These are phyloP conservation scores for Zygoascus meyerae DNA, from an alignment of 1,139 yeast genomes.

Conservation along the genomic window DNA sequence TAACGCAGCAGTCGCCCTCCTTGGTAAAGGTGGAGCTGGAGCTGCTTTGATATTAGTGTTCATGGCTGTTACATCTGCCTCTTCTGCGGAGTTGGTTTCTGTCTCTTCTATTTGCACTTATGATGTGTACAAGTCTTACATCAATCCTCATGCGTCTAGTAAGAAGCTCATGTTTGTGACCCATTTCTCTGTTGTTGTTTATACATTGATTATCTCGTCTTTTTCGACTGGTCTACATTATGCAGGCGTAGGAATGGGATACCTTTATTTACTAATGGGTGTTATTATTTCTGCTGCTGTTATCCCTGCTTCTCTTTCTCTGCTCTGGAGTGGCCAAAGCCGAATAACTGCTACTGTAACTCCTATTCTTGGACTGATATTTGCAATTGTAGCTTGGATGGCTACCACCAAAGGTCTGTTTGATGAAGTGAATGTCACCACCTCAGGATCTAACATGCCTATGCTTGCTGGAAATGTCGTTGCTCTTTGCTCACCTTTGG, in stretches of 20 bases:
- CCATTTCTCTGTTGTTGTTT: slow-evolving; percentile 57
- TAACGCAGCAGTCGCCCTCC: slow-evolving; percentile 74
- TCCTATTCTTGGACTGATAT: slow-evolving; percentile 43
- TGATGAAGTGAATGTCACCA: slow-evolving; percentile 47
- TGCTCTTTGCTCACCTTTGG: slow-evolving; percentile 68
- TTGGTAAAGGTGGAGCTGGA: slow-evolving; percentile 85
- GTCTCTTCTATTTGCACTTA: slow-evolving; percentile 80
- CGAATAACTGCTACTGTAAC: slow-evolving; percentile 40
- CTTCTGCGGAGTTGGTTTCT: slow-evolving; percentile 75
- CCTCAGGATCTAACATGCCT: slow-evolving; percentile 70
- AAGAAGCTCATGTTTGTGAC: slow-evolving; percentile 62
- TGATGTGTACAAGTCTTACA: slow-evolving; percentile 73
- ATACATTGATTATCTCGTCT: slow-evolving; percentile 70
- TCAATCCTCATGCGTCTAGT: slow-evolving; percentile 73
- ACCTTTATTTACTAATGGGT: slow-evolving; percentile 67
- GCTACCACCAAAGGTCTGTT: slow-evolving; percentile 38
- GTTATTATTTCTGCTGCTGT: slow-evolving; percentile 92
- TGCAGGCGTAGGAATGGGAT: slow-evolving; percentile 68
- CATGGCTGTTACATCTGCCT: slow-evolving; percentile 64
- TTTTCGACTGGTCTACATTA: slow-evolving; percentile 76
- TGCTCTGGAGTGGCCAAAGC: slow-evolving; percentile 66
- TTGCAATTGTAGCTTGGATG: slow-evolving; percentile 47
- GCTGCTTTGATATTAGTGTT: slow-evolving; percentile 71
- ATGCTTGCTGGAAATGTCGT: slow-evolving; percentile 85
- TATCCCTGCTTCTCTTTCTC: slow-evolving; percentile 64